Evolutionary conservation across 257 asterid genomes (phyloP), one percentile per base, ranked within the genome.

Genomic region (Capsicum rhomboideum): DNA sequence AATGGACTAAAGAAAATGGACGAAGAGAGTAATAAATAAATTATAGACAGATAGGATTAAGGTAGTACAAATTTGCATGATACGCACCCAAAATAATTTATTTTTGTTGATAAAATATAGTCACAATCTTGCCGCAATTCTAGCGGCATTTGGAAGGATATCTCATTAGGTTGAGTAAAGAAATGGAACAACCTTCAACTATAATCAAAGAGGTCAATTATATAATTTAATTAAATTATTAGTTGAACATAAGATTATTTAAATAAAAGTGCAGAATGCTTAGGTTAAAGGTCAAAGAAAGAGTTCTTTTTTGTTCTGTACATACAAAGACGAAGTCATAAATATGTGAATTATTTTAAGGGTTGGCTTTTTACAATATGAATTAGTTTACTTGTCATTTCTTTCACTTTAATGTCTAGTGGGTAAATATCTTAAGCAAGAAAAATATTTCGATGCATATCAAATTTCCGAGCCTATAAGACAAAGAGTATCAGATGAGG

Each of bases 81-180:
- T 5, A 34, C 40, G 40, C 83, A 53, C 74, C 66, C n/a, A 55
- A 71, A 55, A 26, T 63, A 34, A 61, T 13, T 10, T 23, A n/a
- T 23, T 23, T 23, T 58, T 8, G 4, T n/a, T 40, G 10, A 85
- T 44, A 46, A 81, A 81, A 64, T 85, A 31, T 85, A 21, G 61
- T 74, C 61, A 66, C 77, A 68, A 74, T 64, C 82, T 79, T 75
- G 86, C 87, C 87, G 85, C 87, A 86, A 81, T 67, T 84, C 34
- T 16, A 67, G 85, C 85, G 8, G 64, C 34, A 74, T 81, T 75
- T 77, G 63, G 63, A 50, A 77, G 81, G 81, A 77, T 20, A 46
- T 74, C 11, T 23, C 37, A 77, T 49, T 77, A 61, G 72, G 14
- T 64, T 77, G 82, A 77, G 82, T 77, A 23, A 50, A 26, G 26